Evolutionary conservation across 768 basidiomycete genomes (phyloP), one percentile per base, ranked within the genome.

Genomic region (Pluteus cervinus): DNA sequence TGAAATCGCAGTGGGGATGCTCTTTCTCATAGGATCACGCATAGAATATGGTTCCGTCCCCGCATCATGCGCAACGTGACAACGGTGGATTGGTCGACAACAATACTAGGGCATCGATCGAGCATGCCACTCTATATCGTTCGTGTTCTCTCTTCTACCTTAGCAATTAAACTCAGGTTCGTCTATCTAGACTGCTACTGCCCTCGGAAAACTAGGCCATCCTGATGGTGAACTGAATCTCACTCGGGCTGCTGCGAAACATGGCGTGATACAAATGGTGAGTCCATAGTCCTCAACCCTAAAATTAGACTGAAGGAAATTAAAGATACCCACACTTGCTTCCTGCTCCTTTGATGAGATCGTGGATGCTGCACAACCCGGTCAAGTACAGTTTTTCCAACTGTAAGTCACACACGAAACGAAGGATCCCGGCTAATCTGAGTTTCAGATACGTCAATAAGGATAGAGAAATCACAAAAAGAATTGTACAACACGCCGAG

Each of bases 341-440:
- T 92, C 88, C 0, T 98, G 92, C 58, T 87, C 89, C 0, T 96
- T 98, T 57, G 92, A 98, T 54, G 91, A 98, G 57, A 77, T 97
- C 34, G 71, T 96, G n/a, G 85, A 94, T 54, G 86, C 79, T 0
- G 85, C 90, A 9, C 61, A 71, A 28, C 81, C 83, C 4, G 78
- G 72, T 1, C 93, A 97, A 60, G 66, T 76, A 3, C 86, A 86
- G 53, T 92, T 92, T 58, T 58, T 96, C 35, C 94, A 98, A 57
- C 62, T 97, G 69, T 88, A 55, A 48, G 20, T 21, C 17, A 24
- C 0, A 17, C 16, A 12, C 11, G 18, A 24, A n/a, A 21, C 5
- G 30, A 23, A 10, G 2, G n/a, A 7, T 28, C 8, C 16, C 23
- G 26, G 45, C 33, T 37, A 35, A 28, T 11, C 2, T 33, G 34